phyloP scores from a whole-genome alignment of 306 rosid species.

The Rosa chinensis region DNA sequence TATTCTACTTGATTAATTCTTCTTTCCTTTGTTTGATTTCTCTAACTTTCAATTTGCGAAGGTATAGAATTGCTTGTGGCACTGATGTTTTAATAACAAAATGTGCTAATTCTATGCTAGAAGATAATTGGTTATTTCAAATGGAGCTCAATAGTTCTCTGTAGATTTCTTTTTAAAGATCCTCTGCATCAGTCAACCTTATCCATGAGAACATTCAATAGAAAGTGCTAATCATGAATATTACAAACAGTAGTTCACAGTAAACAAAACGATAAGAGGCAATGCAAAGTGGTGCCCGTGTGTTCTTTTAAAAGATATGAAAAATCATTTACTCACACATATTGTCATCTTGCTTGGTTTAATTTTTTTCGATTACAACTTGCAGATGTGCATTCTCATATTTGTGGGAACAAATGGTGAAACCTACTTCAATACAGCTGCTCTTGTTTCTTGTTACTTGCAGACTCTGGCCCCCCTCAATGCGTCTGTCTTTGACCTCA shows the following conservation, averaged over 20 bases:
- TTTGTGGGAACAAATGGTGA: conserved; percentile 94
- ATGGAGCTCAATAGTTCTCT: neutral
- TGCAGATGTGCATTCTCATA: conserved; percentile 86
- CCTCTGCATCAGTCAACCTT: neutral
- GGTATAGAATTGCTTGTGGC: neutral
- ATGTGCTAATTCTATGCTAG: neutral
- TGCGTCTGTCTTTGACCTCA: too few species aligned
- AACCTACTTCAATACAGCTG: conserved; percentile 92
- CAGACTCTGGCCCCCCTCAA: too few species aligned
- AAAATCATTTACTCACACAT: neutral
- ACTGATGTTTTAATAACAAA: neutral
- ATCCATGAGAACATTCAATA: neutral
- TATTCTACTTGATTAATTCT: too few species aligned
- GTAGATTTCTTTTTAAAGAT: neutral
- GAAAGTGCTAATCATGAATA: neutral
- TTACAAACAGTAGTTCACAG: neutral
- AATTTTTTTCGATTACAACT: conserved; percentile 23
- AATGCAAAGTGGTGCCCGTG: neutral
- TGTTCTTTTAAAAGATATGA: neutral
- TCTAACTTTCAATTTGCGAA: neutral
- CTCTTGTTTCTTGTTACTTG: conserved; percentile 62
- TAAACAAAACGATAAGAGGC: neutral
- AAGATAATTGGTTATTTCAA: neutral
- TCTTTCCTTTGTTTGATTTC: neutral
- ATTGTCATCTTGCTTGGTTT: neutral